These are phyloP conservation scores for Cercospora berteroae DNA, from an alignment of 2,329 filamentous ascomycete genomes.

Conservation along the genomic window DNA sequence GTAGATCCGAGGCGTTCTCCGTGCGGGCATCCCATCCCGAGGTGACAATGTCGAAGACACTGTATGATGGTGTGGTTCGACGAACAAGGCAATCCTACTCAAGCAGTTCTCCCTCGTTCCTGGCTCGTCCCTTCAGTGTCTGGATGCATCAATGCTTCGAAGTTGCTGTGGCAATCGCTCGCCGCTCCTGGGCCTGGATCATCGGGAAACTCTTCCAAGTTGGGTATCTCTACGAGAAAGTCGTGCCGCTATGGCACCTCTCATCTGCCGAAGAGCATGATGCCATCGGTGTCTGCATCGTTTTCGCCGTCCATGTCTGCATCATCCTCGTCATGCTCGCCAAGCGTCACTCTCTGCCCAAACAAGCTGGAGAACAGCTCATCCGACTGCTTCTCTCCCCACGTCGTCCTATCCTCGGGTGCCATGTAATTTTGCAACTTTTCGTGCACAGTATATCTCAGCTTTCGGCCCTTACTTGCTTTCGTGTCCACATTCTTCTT, in stretches of 20 bases:
- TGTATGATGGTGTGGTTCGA: neutral
- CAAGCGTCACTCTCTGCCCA: conserved; percentile 46
- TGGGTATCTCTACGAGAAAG: neutral
- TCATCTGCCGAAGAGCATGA: conserved; percentile 35
- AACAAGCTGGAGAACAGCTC: conserved; percentile 54
- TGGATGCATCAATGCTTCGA: neutral
- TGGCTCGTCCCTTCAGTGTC: neutral
- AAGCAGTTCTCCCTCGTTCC: neutral
- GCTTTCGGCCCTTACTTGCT: conserved; percentile 90
- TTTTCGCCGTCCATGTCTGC: conserved; percentile 34
- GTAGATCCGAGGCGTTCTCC: neutral
- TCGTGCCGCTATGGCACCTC: neutral
- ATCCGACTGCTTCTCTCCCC: conserved; percentile 79
- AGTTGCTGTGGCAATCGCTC: neutral
- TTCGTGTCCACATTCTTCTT: conserved; percentile 86
- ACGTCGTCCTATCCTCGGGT: conserved; percentile 73
- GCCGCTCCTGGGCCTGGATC: neutral
- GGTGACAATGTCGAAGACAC: neutral
- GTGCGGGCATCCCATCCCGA: neutral
- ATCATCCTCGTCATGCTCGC: conserved; percentile 42
- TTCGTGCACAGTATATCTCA: conserved; percentile 92
- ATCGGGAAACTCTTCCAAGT: neutral
- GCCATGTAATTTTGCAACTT: conserved; percentile 99
- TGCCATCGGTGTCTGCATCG: conserved; percentile 29
- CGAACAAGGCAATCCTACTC: neutral